A percentile compares a stretch with the other conserved stretches of the same genome.
Conservation (phyloP, 1,284 basidiomycete species). For the Ceratobasidium sp. region DNA sequence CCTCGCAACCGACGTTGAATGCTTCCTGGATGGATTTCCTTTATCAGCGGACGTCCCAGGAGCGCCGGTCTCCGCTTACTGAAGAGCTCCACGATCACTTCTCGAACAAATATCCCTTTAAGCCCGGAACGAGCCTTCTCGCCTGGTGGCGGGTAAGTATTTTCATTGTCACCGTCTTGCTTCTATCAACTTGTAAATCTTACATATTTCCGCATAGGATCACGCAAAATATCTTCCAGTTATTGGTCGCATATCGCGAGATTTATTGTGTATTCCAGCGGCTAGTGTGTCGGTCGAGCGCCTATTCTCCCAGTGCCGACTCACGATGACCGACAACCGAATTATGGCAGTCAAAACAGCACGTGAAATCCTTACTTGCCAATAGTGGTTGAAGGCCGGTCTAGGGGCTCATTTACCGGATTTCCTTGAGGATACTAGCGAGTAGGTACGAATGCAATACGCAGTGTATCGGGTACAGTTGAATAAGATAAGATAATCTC, state of each 20-base stretch:
- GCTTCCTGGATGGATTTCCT: neutral
- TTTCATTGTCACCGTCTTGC: neutral
- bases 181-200: neutral
- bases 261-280: conserved; percentile 11
- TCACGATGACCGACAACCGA: conserved; percentile 19
- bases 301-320: conserved; percentile 34
- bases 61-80: neutral
- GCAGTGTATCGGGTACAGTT: neutral
- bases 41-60: neutral
- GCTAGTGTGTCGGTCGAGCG: conserved; percentile 36
- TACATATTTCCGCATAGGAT: neutral
- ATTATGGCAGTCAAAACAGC: conserved; percentile 22
- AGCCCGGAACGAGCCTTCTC: neutral
- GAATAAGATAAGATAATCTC: neutral
- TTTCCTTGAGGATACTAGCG: neutral
- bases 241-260: conserved; percentile 4
- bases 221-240: conserved; percentile 12
- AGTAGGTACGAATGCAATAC: neutral
- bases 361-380: neutral
- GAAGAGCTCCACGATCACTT: neutral
- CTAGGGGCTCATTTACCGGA: neutral
- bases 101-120: neutral
- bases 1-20: neutral
- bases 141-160: neutral
- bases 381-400: conserved; percentile 35